Evolutionary conservation across 352 stramenopile species (phyloP), one percentile per base, ranked within the genome.

Genomic region (Globisporangium ultimum): DNA sequence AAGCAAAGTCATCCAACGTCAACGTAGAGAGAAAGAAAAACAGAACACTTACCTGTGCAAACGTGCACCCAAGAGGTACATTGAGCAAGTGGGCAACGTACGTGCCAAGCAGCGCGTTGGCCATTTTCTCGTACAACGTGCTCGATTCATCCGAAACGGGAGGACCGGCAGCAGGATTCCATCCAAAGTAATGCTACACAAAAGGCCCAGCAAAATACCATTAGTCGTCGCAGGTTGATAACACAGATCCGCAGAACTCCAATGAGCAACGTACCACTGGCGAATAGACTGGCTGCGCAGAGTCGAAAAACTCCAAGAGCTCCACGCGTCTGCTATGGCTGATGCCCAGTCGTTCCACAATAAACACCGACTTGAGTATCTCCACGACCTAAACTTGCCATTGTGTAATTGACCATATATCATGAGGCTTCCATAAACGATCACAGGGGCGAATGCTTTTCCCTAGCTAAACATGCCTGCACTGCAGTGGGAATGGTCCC

Each of bases 151-250:
- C 73, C 12, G 82, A 76, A 7, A 49, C 41, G 0, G 73, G 67
- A 20, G 72, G 60, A 1, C 67, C 63, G 5, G 73, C 63, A 18
- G 64, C 63, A n/a, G 87, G 87, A 42, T 96, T 75, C 88, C 88
- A 97, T 1, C 89, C 87, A 21, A 96, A 73, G 49, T 91, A 88
- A 22, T 95, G 75, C 74, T 89, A 60, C 10, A 55, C 8, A 61
- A n/a, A 48, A 68, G 14, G 20, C 55, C 21, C 20, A 20, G 24
- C 24, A 28, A 28, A 28, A 5, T 28, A 28, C 24, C 24, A 28
- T 28, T 28, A 28, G 24, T 5, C 24, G 24, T 28, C 24, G 24
- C 24, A 28, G 24, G 24, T 5, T 28, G 24, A 28, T n/a, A n/a
- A n/a, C n/a, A n/a, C n/a, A n/a, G n/a, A n/a, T n/a, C n/a, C n/a